Percentiles rank a stretch among this genome's conserved stretches.
Evolutionary conservation across 192 early-diverging fungal genomes (phyloP).

Genomic region (Oehlia diaphana): DNA sequence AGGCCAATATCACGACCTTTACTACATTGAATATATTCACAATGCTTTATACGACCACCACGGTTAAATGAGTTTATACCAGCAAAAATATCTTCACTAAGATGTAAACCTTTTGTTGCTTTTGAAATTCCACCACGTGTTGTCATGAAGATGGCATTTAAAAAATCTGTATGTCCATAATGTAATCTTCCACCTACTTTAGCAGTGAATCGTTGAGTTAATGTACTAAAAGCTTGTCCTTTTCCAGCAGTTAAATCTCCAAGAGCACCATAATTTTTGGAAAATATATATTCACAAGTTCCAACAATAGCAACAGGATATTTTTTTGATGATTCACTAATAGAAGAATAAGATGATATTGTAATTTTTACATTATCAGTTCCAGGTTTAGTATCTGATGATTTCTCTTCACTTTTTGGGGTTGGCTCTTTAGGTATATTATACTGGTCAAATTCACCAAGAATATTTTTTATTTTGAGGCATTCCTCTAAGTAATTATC

Average conservation of each 20-base stretch:
- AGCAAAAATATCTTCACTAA: slow-evolving; percentile 92
- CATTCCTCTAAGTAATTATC: slow-evolving; percentile 93
- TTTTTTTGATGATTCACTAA: slow-evolving; percentile 47
- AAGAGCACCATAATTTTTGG: slow-evolving; percentile 78
- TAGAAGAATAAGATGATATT: slow-evolving; percentile 69
- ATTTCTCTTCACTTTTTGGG: too few species aligned
- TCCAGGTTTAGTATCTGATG: too few species aligned
- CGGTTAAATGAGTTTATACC: slow-evolving; percentile 87
- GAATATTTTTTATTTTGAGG: slow-evolving; percentile 82
- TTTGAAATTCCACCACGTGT: slow-evolving; percentile 84
- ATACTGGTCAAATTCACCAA: slow-evolving; percentile 84
- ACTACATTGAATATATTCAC: slow-evolving; percentile 89
- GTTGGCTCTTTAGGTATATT: slow-evolving; percentile 42
- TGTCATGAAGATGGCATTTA: slow-evolving; percentile 86
- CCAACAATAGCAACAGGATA: slow-evolving; percentile 84
- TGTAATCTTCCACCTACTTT: slow-evolving; percentile 82
- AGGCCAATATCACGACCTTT: slow-evolving; percentile 90
- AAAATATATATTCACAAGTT: slow-evolving; percentile 84
- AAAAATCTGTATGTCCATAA: slow-evolving; percentile 89
- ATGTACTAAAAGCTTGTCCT: slow-evolving; percentile 83
- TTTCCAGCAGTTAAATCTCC: slow-evolving; percentile 91
- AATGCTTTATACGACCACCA: slow-evolving; percentile 85
- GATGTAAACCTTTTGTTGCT: slow-evolving; percentile 82
- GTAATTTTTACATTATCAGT: not conserved
- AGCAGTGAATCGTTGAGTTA: slow-evolving; percentile 84